Percentiles rank a stretch among this genome's conserved stretches.
Evolutionary conservation across 169 alveolate genomes (phyloP).

Genomic region (Plasmodium blacklocki): DNA sequence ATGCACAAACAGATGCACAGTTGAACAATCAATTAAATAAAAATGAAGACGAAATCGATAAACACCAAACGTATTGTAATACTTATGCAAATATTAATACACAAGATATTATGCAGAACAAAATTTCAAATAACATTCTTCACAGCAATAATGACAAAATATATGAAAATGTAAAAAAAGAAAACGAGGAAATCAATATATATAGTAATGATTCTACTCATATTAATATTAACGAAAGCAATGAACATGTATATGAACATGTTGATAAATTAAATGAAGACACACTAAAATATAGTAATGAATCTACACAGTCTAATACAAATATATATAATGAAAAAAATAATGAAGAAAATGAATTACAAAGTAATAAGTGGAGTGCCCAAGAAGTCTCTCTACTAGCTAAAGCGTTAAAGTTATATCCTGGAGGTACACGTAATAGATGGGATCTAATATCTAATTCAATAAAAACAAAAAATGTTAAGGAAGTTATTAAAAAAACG

Average conservation of each 20-base stretch:
- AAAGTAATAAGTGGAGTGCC: constrained; percentile 89
- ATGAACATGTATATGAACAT: not conserved
- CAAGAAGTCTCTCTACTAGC: constrained; percentile 90
- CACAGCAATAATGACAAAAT: no score
- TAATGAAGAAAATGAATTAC: constrained; percentile 11
- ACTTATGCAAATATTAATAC: no score
- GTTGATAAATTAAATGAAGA: not conserved
- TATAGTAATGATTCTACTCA: no score
- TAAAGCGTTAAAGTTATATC: constrained; percentile 91
- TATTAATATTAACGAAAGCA: not conserved
- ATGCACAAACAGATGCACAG: not conserved
- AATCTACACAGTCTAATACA: constrained; percentile 3
- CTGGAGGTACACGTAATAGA: constrained; percentile 92
- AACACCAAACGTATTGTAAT: no score
- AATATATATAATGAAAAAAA: not conserved
- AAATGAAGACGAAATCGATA: not conserved
- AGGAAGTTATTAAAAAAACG: constrained; percentile 91
- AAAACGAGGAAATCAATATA: no score
- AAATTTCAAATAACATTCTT: no score
- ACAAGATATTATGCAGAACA: no score
- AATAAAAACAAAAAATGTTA: constrained; percentile 89
- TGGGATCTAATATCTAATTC: constrained; percentile 92
- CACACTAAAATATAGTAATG: constrained; percentile 1
- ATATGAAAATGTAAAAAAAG: no score
- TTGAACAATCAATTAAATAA: not conserved